phyloP scores from a whole-genome alignment of 23 red algal genomes.

The Pyropia yezoensis region DNA sequence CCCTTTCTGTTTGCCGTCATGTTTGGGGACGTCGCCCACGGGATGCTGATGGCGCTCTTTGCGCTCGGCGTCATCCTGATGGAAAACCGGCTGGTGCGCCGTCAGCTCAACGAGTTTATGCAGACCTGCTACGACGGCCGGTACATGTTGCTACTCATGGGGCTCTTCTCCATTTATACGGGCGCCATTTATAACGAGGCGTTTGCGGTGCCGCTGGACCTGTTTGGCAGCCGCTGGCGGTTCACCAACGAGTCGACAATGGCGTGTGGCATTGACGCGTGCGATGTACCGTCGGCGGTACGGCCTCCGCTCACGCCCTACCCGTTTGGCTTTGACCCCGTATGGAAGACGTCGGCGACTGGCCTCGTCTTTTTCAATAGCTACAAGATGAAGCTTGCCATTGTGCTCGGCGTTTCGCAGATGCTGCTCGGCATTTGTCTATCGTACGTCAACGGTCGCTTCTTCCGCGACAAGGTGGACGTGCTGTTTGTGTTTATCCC shows the following conservation, averaged over 20 bases:
- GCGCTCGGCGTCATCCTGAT: slow-evolving; percentile 54
- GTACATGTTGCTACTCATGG: slow-evolving; percentile 92
- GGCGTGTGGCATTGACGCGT: slow-evolving; percentile 92
- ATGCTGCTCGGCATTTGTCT: slow-evolving; percentile 92
- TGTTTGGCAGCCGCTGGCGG: slow-evolving; percentile 78
- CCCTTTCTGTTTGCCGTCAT: slow-evolving; percentile 97
- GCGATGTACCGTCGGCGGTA: slow-evolving; percentile 39
- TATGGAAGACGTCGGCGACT: slow-evolving; percentile 74
- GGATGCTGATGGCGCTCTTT: slow-evolving; percentile 77
- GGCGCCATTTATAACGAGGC: slow-evolving; percentile 97
- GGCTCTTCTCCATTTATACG: slow-evolving; percentile 92
- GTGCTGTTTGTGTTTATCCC: slow-evolving; percentile 94
- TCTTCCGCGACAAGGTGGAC: slow-evolving; percentile 58
- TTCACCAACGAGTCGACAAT: slow-evolving; percentile 47
- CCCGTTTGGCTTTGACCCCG: slow-evolving; percentile 88
- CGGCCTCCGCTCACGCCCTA: slow-evolving; percentile 60
- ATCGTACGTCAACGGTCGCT: slow-evolving; percentile 73
- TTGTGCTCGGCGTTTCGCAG: slow-evolving; percentile 83
- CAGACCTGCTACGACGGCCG: slow-evolving; percentile 84
- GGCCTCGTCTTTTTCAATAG: slow-evolving; percentile 86
- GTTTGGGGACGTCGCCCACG: slow-evolving; percentile 99
- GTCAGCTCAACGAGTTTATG: slow-evolving; percentile 79
- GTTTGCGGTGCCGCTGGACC: slow-evolving; percentile 76
- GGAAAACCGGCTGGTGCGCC: slow-evolving; percentile 58
- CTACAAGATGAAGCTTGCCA: slow-evolving; percentile 98